Evolutionary conservation across 208 protist genomes (phyloP), one percentile per base, ranked within the genome.

Genomic region (Balamuthia mandrillaris): DNA sequence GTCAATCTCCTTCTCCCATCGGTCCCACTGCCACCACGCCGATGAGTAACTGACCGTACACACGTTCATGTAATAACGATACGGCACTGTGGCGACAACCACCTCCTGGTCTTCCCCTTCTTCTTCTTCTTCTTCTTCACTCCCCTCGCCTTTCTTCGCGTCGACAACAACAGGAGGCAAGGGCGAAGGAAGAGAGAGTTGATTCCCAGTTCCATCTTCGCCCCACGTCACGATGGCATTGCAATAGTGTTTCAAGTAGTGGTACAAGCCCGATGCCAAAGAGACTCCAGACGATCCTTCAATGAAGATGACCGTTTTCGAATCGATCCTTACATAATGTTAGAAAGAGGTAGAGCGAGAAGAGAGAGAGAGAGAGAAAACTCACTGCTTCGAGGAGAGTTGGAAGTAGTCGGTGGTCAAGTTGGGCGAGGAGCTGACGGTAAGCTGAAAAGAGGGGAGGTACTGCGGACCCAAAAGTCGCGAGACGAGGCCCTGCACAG

Each of bases 1-100:
- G 37, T 81, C 72, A 9, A 81, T 81, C 52, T 81, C 72, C 45
- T 61, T 33, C 35, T 72, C 63, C 63, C 63, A 72, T 33, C 63
- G 63, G 33, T 41, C 33, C 63, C 63, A 72, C 3, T 72, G 27
- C 63, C 63, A 72, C 63, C 63, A 72, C 3, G 47, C 63, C 7
- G 63, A 41, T 2, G 63, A 72, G 33, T 72, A 72, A 41, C 63
- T 72, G 35, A 49, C 37, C 7, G 63, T 72, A 41, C 63, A 72
- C 63, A 72, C 63, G 37, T 72, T 72, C n/a, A 72, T 21, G 63
- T 72, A 72, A 27, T 72, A 45, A 18, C 63, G 63, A 27, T 72
- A 72, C 63, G 41, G 41, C 1, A 72, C 63, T 27, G 63, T 33
- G 37, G 63, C 41, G n/a, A 49, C 21, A 33, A 72, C 47, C 33